phyloP scores from a whole-genome alignment of 352 stramenopile genomes.

The Globisporangium heterothallicum region DNA sequence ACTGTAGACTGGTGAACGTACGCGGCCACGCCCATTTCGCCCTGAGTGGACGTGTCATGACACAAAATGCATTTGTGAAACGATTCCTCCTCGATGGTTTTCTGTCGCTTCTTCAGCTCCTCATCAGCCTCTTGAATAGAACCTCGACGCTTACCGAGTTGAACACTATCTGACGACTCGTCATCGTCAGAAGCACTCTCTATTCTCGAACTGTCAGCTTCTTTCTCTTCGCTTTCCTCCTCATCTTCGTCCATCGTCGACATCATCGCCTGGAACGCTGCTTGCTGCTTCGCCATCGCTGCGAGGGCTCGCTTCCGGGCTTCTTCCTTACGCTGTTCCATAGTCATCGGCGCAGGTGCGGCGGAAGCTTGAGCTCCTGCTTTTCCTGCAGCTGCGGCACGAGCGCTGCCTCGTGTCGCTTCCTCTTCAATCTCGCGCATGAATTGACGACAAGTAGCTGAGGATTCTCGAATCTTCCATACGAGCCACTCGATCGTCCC shows the following conservation, averaged over 20 bases:
- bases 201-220: slow-evolving; percentile 10
- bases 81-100: slow-evolving; percentile 33
- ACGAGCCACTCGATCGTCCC: slow-evolving; percentile 75
- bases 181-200: slow-evolving; percentile 15
- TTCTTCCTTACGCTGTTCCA: slow-evolving; percentile 76
- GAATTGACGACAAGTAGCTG: slow-evolving; percentile 28
- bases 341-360: slow-evolving; percentile 27
- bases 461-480: slow-evolving; percentile 47
- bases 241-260: slow-evolving; percentile 33
- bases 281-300: slow-evolving; percentile 78
- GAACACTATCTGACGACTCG: slow-evolving; percentile 1
- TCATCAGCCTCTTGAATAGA: slow-evolving; percentile 28
- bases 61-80: slow-evolving; percentile 81
- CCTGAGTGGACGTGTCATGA: slow-evolving; percentile 70
- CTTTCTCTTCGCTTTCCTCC: slow-evolving; percentile 24
- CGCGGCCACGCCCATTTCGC: slow-evolving; percentile 81
- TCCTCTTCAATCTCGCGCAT: slow-evolving; percentile 31
- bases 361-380: neutral
- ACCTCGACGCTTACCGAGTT: slow-evolving; percentile 45
- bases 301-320: slow-evolving; percentile 71
- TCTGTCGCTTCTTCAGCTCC: slow-evolving; percentile 39
- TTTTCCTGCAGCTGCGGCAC: slow-evolving; percentile 4
- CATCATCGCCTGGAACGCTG: slow-evolving; percentile 84
- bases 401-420: slow-evolving; percentile 21
- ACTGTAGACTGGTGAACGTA: slow-evolving; percentile 87